Conservation (phyloP, 192 early-diverging fungal genomes). For the Phlyctochytrium bullatum region DNA sequence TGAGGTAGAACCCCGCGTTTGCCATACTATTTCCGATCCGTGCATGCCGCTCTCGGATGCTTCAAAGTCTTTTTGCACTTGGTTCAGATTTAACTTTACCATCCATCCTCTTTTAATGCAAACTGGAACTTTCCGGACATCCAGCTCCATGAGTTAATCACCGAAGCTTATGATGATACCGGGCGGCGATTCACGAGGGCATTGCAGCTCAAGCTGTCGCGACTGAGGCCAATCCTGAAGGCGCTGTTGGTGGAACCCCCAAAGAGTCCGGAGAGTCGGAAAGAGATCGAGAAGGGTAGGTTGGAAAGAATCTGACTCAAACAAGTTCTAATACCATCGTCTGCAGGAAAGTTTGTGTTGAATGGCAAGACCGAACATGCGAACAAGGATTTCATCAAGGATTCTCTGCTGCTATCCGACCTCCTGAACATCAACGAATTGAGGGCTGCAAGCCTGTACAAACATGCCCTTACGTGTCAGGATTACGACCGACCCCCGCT, state of each 20-base stretch:
- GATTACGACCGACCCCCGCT: conserved; percentile 15
- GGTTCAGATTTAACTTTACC: no score
- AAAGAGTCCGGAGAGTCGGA: conserved; percentile 11
- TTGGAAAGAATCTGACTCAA: no score
- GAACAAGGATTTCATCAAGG: conserved; percentile 66
- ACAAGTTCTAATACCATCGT: not conserved
- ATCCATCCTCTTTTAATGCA: no score
- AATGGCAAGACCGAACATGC: conserved; percentile 22
- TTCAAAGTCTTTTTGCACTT: no score
- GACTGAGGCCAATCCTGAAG: not conserved
- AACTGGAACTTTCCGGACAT: no score
- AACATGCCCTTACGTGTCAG: conserved; percentile 4
- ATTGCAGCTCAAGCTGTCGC: conserved; percentile 14
- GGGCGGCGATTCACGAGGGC: not conserved
- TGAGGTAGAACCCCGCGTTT: no score
- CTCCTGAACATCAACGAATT: conserved; percentile 78
- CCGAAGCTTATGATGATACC: not conserved
- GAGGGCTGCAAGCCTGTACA: conserved; percentile 66
- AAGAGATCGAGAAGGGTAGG: conserved; percentile 18
- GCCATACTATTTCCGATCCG: no score
- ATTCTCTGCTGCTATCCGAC: conserved; percentile 71
- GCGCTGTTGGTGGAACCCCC: not conserved
- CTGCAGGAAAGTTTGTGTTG: conserved; percentile 6
- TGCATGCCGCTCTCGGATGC: no score
- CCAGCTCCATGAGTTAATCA: conserved; percentile 18